Evolutionary conservation across 371 early-diverging fungal genomes (phyloP).

Genomic region (Mucor saturninus): DNA sequence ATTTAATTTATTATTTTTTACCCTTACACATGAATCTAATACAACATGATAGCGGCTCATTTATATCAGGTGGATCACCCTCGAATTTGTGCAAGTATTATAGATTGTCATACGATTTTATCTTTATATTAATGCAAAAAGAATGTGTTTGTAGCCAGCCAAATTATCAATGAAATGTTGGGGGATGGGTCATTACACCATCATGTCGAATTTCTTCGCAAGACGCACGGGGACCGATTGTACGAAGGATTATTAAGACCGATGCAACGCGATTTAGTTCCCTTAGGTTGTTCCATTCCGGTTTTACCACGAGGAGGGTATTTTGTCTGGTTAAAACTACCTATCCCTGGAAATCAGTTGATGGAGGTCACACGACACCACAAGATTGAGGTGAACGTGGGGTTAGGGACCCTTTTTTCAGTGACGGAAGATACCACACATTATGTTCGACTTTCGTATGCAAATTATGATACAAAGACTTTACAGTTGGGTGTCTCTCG

Average conservation of each 20-base stretch:
- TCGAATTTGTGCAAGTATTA: slow-evolving; percentile 31
- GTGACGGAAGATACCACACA: slow-evolving; percentile 10
- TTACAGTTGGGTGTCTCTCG: slow-evolving; percentile 24
- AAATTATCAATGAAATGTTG: slow-evolving; percentile 38
- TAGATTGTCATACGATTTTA: neutral
- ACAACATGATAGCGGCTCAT: slow-evolving; percentile 39
- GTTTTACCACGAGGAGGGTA: slow-evolving; percentile 44
- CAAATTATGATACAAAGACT: slow-evolving; percentile 26
- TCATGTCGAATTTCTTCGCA: slow-evolving; percentile 30
- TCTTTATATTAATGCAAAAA: neutral
- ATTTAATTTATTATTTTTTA: neutral
- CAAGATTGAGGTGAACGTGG: slow-evolving; percentile 28
- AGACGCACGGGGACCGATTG: slow-evolving; percentile 25
- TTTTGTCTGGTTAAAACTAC: slow-evolving; percentile 50
- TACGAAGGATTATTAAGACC: slow-evolving; percentile 31
- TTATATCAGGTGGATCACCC: slow-evolving; percentile 47
- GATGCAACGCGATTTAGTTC: slow-evolving; percentile 28
- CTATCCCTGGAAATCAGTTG: slow-evolving; percentile 28
- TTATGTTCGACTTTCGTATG: slow-evolving; percentile 30
- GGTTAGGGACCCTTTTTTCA: slow-evolving; percentile 31
- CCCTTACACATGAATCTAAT: neutral
- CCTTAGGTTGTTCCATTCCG: slow-evolving; percentile 37
- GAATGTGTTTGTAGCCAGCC: slow-evolving; percentile 26
- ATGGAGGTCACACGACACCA: slow-evolving; percentile 20
- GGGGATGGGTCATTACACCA: slow-evolving; percentile 16